Conservation (phyloP, 192 early-diverging fungal genomes). For the Coemansia sp. region DNA sequence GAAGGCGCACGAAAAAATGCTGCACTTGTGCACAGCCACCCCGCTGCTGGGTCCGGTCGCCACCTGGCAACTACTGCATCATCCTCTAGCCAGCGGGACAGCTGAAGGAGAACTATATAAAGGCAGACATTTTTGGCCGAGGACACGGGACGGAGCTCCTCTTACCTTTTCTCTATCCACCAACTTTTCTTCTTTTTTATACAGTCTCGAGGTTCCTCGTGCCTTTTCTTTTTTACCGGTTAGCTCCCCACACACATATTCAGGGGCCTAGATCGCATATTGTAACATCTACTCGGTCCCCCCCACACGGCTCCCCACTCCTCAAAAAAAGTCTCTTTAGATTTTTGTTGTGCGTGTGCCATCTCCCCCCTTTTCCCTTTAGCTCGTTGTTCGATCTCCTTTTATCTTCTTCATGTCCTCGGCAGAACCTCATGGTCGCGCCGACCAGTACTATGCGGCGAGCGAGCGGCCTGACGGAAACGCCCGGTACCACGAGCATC, state of each 20-base stretch:
- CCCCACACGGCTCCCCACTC: not conserved
- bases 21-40: not conserved
- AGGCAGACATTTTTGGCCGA: not conserved
- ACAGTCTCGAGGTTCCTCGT: conserved; percentile 1
- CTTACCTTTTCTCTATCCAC: not conserved
- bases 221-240: not conserved
- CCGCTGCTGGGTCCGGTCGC: not conserved
- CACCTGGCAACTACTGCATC: not conserved
- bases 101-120: not conserved
- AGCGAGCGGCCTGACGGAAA: not conserved
- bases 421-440: conserved; percentile 3
- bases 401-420: not conserved
- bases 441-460: conserved; percentile 4
- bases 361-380: not conserved
- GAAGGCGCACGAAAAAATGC: not conserved
- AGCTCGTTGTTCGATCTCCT: not conserved
- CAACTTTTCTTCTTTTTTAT: not conserved
- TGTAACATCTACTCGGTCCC: not conserved
- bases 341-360: not conserved
- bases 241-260: not conserved
- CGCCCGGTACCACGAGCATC: conserved; percentile 36
- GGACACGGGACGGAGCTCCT: not conserved
- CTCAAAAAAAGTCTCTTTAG: not conserved
- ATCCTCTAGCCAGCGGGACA: not conserved
- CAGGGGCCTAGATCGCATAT: conserved; percentile 5